These are phyloP conservation scores for Myotisia sp. DNA, from an alignment of 2,329 filamentous ascomycete species.

Conservation along the genomic window DNA sequence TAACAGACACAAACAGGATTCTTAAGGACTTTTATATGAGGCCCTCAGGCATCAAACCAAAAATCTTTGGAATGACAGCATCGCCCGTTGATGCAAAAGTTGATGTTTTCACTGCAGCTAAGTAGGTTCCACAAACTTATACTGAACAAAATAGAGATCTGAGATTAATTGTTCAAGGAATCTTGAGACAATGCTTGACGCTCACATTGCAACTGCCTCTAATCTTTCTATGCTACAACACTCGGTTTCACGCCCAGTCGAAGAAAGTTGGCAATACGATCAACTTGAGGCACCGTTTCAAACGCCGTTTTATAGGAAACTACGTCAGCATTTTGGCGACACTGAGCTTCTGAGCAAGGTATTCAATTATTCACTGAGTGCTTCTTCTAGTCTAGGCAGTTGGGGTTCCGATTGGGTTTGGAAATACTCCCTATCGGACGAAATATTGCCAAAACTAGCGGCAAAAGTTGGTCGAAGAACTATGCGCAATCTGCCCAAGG, in stretches of 20 bases:
- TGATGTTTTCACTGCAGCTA: constrained; percentile 55
- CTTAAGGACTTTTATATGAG: constrained; percentile 71
- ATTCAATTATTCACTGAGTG: constrained; percentile 45
- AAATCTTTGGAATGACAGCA: constrained; percentile 90
- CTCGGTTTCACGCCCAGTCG: constrained; percentile 44
- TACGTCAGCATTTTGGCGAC: constrained; percentile 42
- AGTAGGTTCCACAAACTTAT: constrained; percentile 19
- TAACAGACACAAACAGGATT: constrained; percentile 37
- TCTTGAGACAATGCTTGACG: constrained; percentile 64
- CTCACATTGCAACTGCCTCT: constrained; percentile 64
- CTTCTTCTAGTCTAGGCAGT: constrained; percentile 54
- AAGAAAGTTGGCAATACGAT: constrained; percentile 46
- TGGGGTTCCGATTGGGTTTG: constrained; percentile 82
- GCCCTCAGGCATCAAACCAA: constrained; percentile 44
- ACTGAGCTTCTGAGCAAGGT: constrained; percentile 40
- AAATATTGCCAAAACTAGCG: constrained; percentile 49
- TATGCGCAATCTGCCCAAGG: constrained; percentile 7
- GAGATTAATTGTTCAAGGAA: constrained; percentile 29
- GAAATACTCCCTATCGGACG: constrained; percentile 52
- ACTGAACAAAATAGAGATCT: too few species aligned
- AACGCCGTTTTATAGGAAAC: constrained; percentile 48
- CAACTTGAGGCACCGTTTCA: constrained; percentile 39
- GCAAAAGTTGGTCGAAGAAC: constrained; percentile 22
- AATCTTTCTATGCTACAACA: constrained; percentile 47
- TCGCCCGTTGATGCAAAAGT: constrained; percentile 78